Base-by-base conservation (phyloP, 495 filamentous ascomycete species). In the Aspergillus ostianus region DNA sequence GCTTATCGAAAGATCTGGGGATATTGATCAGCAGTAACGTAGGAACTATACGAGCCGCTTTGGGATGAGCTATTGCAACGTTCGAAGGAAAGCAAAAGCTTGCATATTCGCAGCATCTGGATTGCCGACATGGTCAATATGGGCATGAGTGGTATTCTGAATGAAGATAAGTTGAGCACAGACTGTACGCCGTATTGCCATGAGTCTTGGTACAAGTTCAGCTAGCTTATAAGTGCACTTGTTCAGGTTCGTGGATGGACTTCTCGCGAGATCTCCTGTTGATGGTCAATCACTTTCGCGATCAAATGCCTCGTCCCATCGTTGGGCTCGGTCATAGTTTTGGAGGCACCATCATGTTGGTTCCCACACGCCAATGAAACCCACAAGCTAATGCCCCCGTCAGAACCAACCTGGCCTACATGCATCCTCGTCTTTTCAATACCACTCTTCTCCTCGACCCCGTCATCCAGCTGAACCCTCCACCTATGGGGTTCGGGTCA, bases 281-380 rank as follows among this genome's bases (percentile, higher is more conserved):
- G 19, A 45, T 56, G 41, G 54, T 53, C 51, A 59, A 59, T 36
- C 50, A 53, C 6, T 53, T 53, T 19, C 50, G 51, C 4, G 50
- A 54, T 6, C 41, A 59, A 18, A 53, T 59, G 57, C 51, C 57
- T 8, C 50, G 57, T 10, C 57, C 57, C 3, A 26, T 59, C 26
- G 57, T 59, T 6, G 57, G 57, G n/a, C 30, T 59, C 8, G 57
- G 57, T 5, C 51, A 59, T 36, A 59, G 57, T 26, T 49, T 59
- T 17, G 57, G 57, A 54, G 52, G 26, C 20, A 29, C 23, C n/a
- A 27, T 29, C 9, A 20, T 21, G 18, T 51, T 7, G 5, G 23
- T 51, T 20, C 20, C 20, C 49, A 29, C 23, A 51, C 2, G 29
- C 10, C 20, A 4, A 7, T 20, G 19, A n/a, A 6, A 30, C 6